Conservation (phyloP, 495 filamentous ascomycete genomes). For the Gamarada debralockiae region DNA sequence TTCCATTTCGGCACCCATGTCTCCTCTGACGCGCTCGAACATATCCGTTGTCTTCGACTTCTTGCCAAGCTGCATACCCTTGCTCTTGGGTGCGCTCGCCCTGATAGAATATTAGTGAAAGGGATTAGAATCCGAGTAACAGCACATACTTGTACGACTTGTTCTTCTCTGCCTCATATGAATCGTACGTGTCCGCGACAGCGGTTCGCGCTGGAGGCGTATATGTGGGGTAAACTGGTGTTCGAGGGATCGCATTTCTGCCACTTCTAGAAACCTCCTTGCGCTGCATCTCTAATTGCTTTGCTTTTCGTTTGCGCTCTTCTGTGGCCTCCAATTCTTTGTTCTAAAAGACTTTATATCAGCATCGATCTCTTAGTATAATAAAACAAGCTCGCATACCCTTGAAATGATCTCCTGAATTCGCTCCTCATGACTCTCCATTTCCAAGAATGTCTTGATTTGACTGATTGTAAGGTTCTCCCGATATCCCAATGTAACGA, state of each 20-base stretch:
- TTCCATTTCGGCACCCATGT: slow-evolving; percentile 75
- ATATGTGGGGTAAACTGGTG: slow-evolving; percentile 84
- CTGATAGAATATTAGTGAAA: slow-evolving; percentile 36
- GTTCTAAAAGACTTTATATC: slow-evolving; percentile 53
- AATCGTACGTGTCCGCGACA: slow-evolving; percentile 80
- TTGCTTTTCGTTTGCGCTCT: slow-evolving; percentile 95
- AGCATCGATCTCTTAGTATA: slow-evolving; percentile 26
- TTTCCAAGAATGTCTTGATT: slow-evolving; percentile 98
- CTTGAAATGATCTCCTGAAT: slow-evolving; percentile 96
- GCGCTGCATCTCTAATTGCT: slow-evolving; percentile 96
- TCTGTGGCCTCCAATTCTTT: slow-evolving; percentile 97
- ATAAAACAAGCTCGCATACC: slow-evolving; percentile 41
- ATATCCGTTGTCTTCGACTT: slow-evolving; percentile 96
- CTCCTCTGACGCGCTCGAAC: slow-evolving; percentile 90
- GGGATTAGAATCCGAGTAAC: slow-evolving; percentile 6
- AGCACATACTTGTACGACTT: slow-evolving; percentile 49
- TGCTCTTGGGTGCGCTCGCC: slow-evolving; percentile 72
- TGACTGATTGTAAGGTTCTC: slow-evolving; percentile 93
- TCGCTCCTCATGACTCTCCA: slow-evolving; percentile 98
- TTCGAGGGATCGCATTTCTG: slow-evolving; percentile 53
- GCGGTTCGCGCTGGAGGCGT: slow-evolving; percentile 72
- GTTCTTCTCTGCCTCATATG: slow-evolving; percentile 95
- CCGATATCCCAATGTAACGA: slow-evolving; percentile 90
- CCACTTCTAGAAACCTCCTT: slow-evolving; percentile 71
- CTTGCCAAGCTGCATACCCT: slow-evolving; percentile 98